Conservation (phyloP, 208 protist genomes). For the Angomonas deanei region DNA sequence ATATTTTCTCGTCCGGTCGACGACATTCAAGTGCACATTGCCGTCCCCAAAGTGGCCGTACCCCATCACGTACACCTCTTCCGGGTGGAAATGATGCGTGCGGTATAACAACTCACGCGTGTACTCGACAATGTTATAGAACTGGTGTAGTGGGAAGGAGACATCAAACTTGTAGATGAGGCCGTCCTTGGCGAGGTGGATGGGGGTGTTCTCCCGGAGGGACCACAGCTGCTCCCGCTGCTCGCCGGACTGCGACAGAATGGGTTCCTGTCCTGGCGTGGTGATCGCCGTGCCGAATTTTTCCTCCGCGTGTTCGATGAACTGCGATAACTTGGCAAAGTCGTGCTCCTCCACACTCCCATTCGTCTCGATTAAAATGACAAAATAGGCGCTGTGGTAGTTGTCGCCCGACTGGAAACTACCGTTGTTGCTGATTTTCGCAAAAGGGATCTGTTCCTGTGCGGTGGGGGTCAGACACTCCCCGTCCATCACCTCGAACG, state of each 20-base stretch:
- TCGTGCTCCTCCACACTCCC: constrained; percentile 91
- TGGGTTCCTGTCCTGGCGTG: constrained; percentile 21
- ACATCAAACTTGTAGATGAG: constrained; percentile 78
- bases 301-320: constrained; percentile 49
- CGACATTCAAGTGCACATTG: constrained; percentile 96
- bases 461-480: constrained; percentile 66
- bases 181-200: constrained; percentile 42
- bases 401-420: constrained; percentile 27
- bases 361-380: constrained; percentile 90
- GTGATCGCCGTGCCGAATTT: constrained; percentile 19
- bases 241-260: constrained; percentile 53
- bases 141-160: constrained; percentile 69
- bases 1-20: constrained; percentile 51
- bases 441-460: constrained; percentile 31
- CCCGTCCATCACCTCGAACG: constrained; percentile 92
- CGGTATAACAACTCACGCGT: constrained; percentile 59
- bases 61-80: constrained; percentile 70
- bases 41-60: constrained; percentile 97
- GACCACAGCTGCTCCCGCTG: constrained; percentile 60
- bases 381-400: constrained; percentile 74
- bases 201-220: constrained; percentile 63
- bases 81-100: constrained; percentile 40
- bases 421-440: constrained; percentile 34
- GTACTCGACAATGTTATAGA: constrained; percentile 80
- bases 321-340: constrained; percentile 58